phyloP scores from a whole-genome alignment of 225 moss, liverwort and hornwort genomes.

The Lunularia cruciata region DNA sequence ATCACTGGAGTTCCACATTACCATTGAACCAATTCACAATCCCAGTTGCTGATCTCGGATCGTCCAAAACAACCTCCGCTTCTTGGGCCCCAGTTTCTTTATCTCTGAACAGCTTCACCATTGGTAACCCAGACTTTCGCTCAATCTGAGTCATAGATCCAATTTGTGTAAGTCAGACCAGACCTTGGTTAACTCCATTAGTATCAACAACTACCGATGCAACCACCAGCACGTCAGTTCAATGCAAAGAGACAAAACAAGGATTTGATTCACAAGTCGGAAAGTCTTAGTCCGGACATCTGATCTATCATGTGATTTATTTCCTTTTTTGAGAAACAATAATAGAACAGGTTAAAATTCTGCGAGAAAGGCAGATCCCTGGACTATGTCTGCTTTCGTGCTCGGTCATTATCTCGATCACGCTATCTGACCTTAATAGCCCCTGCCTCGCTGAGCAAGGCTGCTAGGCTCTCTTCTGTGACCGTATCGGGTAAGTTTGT shows the following conservation, averaged over 20 bases:
- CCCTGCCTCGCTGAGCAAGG: conserved; percentile 85
- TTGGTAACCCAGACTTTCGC: conserved; percentile 81
- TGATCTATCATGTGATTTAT: too few relatives aligned
- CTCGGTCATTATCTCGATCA: too few relatives aligned
- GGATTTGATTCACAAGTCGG: neutral
- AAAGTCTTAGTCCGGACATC: neutral
- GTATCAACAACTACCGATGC: neutral
- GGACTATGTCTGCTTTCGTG: too few relatives aligned
- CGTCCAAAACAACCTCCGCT: conserved; percentile 94
- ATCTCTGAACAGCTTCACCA: conserved; percentile 90
- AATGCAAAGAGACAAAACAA: neutral
- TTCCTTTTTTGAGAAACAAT: too few relatives aligned
- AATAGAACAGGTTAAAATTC: too few relatives aligned
- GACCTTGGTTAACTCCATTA: neutral
- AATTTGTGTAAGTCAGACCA: neutral
- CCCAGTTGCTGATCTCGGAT: conserved; percentile 90
- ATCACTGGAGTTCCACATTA: conserved; percentile 31
- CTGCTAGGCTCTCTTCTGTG: conserved; percentile 84
- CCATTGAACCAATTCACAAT: conserved; percentile 99
- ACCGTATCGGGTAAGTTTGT: conserved; percentile 85
- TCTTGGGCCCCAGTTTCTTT: conserved; percentile 82
- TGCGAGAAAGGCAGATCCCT: too few relatives aligned
- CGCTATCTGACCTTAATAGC: conserved; percentile 85
- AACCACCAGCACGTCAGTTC: neutral
- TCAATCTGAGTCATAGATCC: conserved; percentile 56